Conservation (phyloP, 176 grass and related monocot genomes). For the Bonia amplexicaulis region DNA sequence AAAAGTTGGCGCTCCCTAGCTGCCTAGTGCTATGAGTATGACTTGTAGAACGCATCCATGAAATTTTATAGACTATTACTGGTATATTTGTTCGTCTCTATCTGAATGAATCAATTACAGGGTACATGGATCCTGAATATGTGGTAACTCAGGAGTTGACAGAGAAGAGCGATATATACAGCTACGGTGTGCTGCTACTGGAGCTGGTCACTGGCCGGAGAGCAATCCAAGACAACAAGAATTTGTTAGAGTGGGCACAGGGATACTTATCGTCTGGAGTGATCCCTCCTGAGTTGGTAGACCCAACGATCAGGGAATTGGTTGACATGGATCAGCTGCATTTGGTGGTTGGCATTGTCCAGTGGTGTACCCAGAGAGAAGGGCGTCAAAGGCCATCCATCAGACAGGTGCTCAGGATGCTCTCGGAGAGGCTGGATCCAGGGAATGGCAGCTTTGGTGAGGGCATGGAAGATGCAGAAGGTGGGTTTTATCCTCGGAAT, state of each 20-base stretch:
- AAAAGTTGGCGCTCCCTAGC: background rate
- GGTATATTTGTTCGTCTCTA: background rate
- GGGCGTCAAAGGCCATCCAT: slow-evolving; percentile 76
- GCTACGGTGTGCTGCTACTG: slow-evolving; percentile 81
- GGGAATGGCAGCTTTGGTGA: slow-evolving; percentile 58
- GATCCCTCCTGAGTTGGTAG: slow-evolving; percentile 51
- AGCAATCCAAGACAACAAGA: slow-evolving; percentile 82
- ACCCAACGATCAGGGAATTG: slow-evolving; percentile 38
- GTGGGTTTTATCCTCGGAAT: slow-evolving; percentile 35
- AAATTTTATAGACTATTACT: background rate
- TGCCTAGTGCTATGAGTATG: background rate
- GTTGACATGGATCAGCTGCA: slow-evolving; percentile 76
- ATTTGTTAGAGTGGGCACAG: slow-evolving; percentile 85
- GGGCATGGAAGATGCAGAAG: slow-evolving; percentile 49
- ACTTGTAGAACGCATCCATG: background rate
- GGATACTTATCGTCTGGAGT: slow-evolving; percentile 50
- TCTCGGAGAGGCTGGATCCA: slow-evolving; percentile 69
- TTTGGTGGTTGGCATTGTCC: slow-evolving; percentile 54
- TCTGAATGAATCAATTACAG: slow-evolving; percentile 29
- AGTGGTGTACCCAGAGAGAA: slow-evolving; percentile 78
- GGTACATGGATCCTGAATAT: slow-evolving; percentile 99
- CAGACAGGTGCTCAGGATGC: slow-evolving; percentile 82
- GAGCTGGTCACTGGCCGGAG: slow-evolving; percentile 80
- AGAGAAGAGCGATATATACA: slow-evolving; percentile 98
- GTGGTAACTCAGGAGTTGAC: slow-evolving; percentile 90